Evolutionary conservation across 768 basidiomycete genomes (phyloP).

Genomic region (Hemileccinum impolitum): DNA sequence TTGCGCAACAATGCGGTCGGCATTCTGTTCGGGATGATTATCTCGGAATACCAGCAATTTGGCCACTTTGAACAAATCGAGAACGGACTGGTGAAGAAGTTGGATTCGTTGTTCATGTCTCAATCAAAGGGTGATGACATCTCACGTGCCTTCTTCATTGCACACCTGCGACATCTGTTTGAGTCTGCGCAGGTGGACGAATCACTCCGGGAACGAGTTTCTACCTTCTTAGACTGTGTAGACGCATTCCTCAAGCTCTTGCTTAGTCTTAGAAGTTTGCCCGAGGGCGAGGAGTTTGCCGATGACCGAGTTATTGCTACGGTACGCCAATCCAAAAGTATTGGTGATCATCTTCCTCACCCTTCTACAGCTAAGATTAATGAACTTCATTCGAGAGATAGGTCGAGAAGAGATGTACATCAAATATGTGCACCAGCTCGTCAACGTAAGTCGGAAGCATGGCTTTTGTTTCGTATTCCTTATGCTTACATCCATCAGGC

Average conservation of each 20-base stretch:
- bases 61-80: slow-evolving; percentile 88
- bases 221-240: slow-evolving; percentile 82
- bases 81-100: slow-evolving; percentile 84
- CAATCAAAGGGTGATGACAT: slow-evolving; percentile 90
- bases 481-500: slow-evolving; percentile 47
- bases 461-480: background rate
- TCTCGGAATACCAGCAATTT: slow-evolving; percentile 83
- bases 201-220: slow-evolving; percentile 71
- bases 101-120: slow-evolving; percentile 91
- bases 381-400: slow-evolving; percentile 92
- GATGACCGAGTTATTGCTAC: slow-evolving; percentile 95
- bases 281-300: slow-evolving; percentile 89
- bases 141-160: slow-evolving; percentile 89
- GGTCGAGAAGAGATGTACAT: slow-evolving; percentile 93
- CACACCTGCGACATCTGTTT: slow-evolving; percentile 86
- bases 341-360: slow-evolving; percentile 7
- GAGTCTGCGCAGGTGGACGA: slow-evolving; percentile 80
- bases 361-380: slow-evolving; percentile 63
- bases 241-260: slow-evolving; percentile 91
- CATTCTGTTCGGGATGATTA: slow-evolving; percentile 94
- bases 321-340: slow-evolving; percentile 36
- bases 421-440: slow-evolving; percentile 93
- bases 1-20: slow-evolving; percentile 87
- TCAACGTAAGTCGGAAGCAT: slow-evolving; percentile 58
- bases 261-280: slow-evolving; percentile 81